phyloP scores from a whole-genome alignment of 192 early-diverging fungal species.

The Entophlyctis helioformis region DNA sequence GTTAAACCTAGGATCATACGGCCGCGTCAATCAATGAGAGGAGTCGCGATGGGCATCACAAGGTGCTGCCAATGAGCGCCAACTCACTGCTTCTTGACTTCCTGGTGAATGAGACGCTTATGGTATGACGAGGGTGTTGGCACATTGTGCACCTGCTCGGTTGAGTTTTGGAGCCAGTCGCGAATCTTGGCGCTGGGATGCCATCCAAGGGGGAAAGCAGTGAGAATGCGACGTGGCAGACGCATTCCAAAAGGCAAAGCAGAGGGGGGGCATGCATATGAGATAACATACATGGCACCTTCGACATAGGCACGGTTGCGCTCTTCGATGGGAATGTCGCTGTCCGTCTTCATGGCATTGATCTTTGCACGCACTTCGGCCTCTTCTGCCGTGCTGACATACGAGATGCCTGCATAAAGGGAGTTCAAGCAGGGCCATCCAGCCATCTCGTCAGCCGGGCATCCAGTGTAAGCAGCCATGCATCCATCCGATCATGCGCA shows the following conservation, averaged over 20 bases:
- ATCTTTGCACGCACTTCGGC: conserved; percentile 11
- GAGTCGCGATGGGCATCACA: not conserved
- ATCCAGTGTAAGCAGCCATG: too few relatives aligned
- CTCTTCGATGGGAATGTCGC: conserved; percentile 38
- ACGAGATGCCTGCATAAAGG: conserved; percentile 59
- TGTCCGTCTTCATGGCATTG: conserved; percentile 7
- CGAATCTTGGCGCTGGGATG: conserved; percentile 20
- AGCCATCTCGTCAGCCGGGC: not conserved
- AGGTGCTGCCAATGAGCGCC: not conserved
- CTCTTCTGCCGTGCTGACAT: conserved; percentile 50
- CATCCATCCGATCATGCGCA: not conserved
- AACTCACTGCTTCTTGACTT: conserved; percentile 32
- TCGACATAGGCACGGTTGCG: conserved; percentile 35
- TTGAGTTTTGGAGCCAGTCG: conserved; percentile 32
- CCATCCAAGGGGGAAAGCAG: conserved; percentile 1
- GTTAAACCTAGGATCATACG: conserved; percentile 25
- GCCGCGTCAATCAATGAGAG: not conserved
- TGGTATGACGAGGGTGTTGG: conserved; percentile 47
- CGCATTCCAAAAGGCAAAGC: too few relatives aligned
- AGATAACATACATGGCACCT: conserved; percentile 23
- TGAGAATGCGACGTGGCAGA: not conserved
- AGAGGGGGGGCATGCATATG: too few relatives aligned
- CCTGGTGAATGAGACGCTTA: conserved; percentile 65
- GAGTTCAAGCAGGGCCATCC: not conserved
- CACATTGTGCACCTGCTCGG: conserved; percentile 28